phyloP scores from a whole-genome alignment of 495 filamentous ascomycete species.

The Massariosphaeria phaeospora region DNA sequence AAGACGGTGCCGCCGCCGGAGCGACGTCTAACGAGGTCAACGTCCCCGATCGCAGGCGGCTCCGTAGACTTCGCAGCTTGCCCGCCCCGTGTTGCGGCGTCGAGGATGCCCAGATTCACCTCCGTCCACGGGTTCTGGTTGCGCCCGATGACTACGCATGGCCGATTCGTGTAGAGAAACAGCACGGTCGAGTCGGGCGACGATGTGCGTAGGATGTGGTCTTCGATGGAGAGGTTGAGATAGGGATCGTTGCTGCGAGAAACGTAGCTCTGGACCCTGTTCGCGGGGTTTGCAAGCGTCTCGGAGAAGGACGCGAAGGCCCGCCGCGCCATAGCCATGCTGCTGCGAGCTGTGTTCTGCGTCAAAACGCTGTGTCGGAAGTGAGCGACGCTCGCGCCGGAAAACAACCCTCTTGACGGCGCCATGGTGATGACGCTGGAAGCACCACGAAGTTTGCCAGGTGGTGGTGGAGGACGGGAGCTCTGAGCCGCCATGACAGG shows the following conservation, averaged over 20 bases:
- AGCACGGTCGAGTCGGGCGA: slow-evolving; percentile 66
- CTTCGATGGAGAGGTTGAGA: slow-evolving; percentile 92
- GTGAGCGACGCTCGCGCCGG: no score
- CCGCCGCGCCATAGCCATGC: slow-evolving; percentile 2
- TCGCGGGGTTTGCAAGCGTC: slow-evolving; percentile 40
- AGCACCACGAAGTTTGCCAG: neutral
- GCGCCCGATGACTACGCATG: slow-evolving; percentile 82
- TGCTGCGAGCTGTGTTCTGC: neutral
- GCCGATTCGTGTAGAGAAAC: slow-evolving; percentile 81
- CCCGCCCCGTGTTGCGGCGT: slow-evolving; percentile 1
- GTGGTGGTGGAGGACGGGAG: neutral
- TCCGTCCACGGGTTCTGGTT: slow-evolving; percentile 98
- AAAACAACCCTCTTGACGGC: slow-evolving; percentile 42
- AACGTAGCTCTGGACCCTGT: slow-evolving; percentile 63
- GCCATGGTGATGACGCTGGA: slow-evolving; percentile 31
- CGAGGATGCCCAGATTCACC: slow-evolving; percentile 62
- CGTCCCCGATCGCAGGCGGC: slow-evolving; percentile 37
- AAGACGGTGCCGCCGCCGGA: slow-evolving; percentile 91
- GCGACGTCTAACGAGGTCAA: slow-evolving; percentile 70
- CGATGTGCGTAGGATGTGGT: slow-evolving; percentile 73
- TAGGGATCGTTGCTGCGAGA: slow-evolving; percentile 72
- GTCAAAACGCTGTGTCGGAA: slow-evolving; percentile 4
- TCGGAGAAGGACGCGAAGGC: slow-evolving; percentile 42
- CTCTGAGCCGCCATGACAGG: neutral
- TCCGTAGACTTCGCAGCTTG: slow-evolving; percentile 10